These are phyloP conservation scores for Graphilbum fragrans DNA, from an alignment of 2,329 filamentous ascomycete genomes.

Conservation along the genomic window DNA sequence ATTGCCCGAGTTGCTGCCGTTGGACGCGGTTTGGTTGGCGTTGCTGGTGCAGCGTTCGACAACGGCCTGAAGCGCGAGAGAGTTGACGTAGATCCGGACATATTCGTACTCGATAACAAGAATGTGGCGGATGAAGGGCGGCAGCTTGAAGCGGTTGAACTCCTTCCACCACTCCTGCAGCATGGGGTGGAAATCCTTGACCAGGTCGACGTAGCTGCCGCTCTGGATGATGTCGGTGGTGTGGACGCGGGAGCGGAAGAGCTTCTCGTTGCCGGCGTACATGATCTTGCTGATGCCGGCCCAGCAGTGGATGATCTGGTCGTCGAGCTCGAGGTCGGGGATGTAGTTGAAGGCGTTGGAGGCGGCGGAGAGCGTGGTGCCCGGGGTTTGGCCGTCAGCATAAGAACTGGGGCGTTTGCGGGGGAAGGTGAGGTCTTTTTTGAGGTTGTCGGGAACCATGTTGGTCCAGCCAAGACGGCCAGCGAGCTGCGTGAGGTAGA, in stretches of 20 bases:
- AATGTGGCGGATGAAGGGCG: slow-evolving; percentile 58
- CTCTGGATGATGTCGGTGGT: slow-evolving; percentile 83
- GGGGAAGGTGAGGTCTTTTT: slow-evolving; percentile 43
- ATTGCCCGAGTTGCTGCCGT: slow-evolving; percentile 16
- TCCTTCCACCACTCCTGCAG: slow-evolving; percentile 68
- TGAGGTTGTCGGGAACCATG: slow-evolving; percentile 67
- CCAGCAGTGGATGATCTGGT: slow-evolving; percentile 78
- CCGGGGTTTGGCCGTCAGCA: slow-evolving; percentile 45
- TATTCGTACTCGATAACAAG: slow-evolving; percentile 93
- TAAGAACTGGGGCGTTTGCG: slow-evolving; percentile 33
- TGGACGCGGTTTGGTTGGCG: slow-evolving; percentile 33
- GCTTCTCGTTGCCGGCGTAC: slow-evolving; percentile 76
- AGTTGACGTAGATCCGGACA: slow-evolving; percentile 88
- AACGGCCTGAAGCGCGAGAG: slow-evolving; percentile 83
- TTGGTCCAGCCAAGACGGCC: slow-evolving; percentile 86
- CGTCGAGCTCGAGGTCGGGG: slow-evolving; percentile 53
- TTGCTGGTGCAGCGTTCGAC: slow-evolving; percentile 84
- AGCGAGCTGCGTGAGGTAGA: slow-evolving; percentile 89
- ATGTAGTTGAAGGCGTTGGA: slow-evolving; percentile 53
- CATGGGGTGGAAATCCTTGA: slow-evolving; percentile 71
- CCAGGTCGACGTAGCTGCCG: slow-evolving; percentile 67
- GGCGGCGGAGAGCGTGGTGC: slow-evolving; percentile 42
- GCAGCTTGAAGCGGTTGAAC: slow-evolving; percentile 65
- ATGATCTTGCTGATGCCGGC: slow-evolving; percentile 86
- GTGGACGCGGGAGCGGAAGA: slow-evolving; percentile 79